Base-by-base conservation (phyloP, 2,329 filamentous ascomycete species). In the Aaosphaeria pasadenensis region DNA sequence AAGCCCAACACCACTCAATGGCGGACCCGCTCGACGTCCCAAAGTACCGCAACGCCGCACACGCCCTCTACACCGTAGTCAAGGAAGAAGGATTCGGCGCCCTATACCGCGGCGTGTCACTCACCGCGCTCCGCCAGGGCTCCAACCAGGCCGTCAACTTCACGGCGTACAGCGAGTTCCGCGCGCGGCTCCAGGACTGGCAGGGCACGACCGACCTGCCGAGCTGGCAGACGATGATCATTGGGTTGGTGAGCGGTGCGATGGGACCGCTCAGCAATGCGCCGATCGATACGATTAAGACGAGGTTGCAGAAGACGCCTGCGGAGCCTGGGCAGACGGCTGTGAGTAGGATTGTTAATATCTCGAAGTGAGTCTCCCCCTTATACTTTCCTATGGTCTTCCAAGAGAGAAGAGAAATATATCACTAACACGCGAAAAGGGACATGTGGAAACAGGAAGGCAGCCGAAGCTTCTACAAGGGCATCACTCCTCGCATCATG, bases 241-340 rank as follows among this genome's bases (percentile, higher is more conserved):
- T 97, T 59, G 94, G 91, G 32, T 80, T 99, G 47, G 86, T 99
- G 29, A 89, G 85, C 46, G 94, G 94, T 59, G 94, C 94, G 52
- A 95, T 99, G 83, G 94, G 94, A 1, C 94, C 94, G 5, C 82
- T 99, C 66, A 94, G 88, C 60, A 99, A 99, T 69, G 94, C 95
- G 30, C 94, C 94, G 24, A 97, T 99, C 68, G 94, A 99, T 67
- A 99, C 94, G 36, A 97, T 99, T 78, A 99, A 99, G 84, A 99
- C 94, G 39, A 80, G 94, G 44, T 75, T 99, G 69, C 94, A 99
- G 72, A 94, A 90, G 74, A 94, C 85, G 44, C 89, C 90, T 0
- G 91, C 88, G 4, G 81, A 88, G 72, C 81, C 85, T 5, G 91
- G 92, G 11, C 87, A 91, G 64, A 88, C 85, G 42, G 92, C 94